phyloP scores from a whole-genome alignment of 2,329 filamentous ascomycete species.

The Teratosphaeriaceae sp. region DNA sequence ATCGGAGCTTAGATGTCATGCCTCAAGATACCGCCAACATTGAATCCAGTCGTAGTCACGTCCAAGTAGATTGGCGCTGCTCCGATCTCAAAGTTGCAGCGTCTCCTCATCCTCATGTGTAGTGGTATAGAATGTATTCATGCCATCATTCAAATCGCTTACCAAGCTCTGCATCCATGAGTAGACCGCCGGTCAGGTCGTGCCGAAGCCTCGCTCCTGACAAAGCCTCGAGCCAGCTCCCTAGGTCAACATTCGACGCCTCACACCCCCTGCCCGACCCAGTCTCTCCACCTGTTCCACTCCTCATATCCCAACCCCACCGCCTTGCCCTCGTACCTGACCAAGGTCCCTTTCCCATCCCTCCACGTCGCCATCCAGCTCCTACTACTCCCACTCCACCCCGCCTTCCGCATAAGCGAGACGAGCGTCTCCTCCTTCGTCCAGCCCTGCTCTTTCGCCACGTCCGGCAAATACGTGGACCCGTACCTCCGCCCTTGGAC shows the following conservation, averaged over 20 bases:
- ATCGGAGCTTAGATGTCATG: no score
- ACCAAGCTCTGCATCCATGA: no score
- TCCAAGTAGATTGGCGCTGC: no score
- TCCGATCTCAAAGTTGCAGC: no score
- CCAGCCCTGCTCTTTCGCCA: slow-evolving; percentile 90
- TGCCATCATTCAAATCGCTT: no score
- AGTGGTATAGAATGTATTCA: no score
- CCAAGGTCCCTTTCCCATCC: slow-evolving; percentile 64
- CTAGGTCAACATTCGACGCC: background rate
- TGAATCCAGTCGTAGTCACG: no score
- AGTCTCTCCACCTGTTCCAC: slow-evolving; percentile 73
- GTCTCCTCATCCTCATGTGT: no score
- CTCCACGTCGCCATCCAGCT: slow-evolving; percentile 56
- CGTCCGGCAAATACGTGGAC: slow-evolving; percentile 86
- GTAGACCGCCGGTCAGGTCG: no score
- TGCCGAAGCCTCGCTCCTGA: no score
- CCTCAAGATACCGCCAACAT: no score
- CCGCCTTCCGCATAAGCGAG: slow-evolving; percentile 89
- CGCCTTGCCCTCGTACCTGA: slow-evolving; percentile 83
- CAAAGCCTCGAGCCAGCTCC: no score
- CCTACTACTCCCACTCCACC: slow-evolving; percentile 61
- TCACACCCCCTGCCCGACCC: slow-evolving; percentile 44
- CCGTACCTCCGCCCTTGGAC: slow-evolving; percentile 67
- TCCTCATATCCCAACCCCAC: slow-evolving; percentile 62
- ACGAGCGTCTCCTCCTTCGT: slow-evolving; percentile 84